These are phyloP conservation scores for Wallacemonas rigidus DNA, from an alignment of 208 protist species.

Conservation along the genomic window DNA sequence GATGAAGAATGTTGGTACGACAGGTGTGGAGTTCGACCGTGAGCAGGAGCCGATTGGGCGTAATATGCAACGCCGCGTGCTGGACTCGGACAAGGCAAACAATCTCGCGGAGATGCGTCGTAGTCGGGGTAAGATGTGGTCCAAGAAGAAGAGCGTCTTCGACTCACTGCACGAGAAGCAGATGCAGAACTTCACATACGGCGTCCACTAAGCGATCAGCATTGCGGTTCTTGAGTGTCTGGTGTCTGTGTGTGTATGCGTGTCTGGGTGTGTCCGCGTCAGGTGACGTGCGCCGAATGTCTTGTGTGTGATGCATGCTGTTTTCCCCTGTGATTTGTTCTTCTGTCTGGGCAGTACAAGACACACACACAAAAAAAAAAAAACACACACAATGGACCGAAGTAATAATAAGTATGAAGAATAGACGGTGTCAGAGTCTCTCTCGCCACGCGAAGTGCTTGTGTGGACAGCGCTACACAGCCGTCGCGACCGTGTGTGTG, in stretches of 20 bases:
- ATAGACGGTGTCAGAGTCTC: no score
- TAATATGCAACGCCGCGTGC: slow-evolving; percentile 85
- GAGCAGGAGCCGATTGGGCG: slow-evolving; percentile 92
- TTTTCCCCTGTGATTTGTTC: no score
- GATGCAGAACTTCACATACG: slow-evolving; percentile 83
- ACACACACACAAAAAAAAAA: neutral
- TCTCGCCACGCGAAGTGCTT: no score
- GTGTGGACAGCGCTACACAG: no score
- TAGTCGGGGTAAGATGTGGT: slow-evolving; percentile 81
- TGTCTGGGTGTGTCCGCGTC: neutral
- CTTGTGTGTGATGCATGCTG: no score
- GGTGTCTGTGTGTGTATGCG: slow-evolving; percentile 8
- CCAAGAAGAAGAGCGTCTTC: slow-evolving; percentile 85
- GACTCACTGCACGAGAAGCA: slow-evolving; percentile 88
- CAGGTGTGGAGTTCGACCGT: slow-evolving; percentile 87
- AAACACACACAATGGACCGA: neutral
- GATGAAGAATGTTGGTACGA: slow-evolving; percentile 64
- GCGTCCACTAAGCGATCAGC: slow-evolving; percentile 44
- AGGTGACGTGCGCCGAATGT: no score
- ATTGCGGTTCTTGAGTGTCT: neutral
- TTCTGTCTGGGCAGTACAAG: neutral
- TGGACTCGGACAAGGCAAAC: slow-evolving; percentile 84
- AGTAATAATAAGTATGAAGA: no score
- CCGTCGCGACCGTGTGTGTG: no score
- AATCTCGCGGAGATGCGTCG: slow-evolving; percentile 75